Conservation (phyloP, 2,329 filamentous ascomycete genomes). For the Aspergillus cejpii region DNA sequence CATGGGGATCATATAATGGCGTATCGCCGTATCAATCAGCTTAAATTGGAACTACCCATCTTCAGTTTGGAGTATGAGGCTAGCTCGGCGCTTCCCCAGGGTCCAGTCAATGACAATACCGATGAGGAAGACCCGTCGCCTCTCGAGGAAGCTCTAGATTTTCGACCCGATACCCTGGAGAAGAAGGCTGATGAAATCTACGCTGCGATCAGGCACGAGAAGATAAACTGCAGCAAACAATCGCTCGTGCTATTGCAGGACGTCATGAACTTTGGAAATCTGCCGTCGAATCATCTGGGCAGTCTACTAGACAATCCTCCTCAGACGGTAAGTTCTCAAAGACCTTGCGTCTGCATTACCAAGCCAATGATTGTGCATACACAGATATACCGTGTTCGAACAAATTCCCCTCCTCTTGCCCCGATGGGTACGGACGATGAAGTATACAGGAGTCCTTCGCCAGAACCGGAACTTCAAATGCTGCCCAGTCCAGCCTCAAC, state of each 20-base stretch:
- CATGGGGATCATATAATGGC: constrained; percentile 18
- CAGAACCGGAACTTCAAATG: constrained; percentile 4
- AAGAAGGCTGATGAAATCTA: background rate
- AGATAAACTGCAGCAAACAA: constrained; percentile 21
- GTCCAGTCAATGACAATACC: constrained; percentile 2
- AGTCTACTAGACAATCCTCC: constrained; percentile 14
- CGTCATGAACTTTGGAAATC: constrained; percentile 21
- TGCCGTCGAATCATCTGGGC: constrained; percentile 19
- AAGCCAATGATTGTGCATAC: background rate
- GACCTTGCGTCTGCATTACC: background rate
- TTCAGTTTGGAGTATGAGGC: constrained; percentile 42
- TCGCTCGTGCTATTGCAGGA: constrained; percentile 24
- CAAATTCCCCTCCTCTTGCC: constrained; percentile 1
- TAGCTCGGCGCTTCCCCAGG: constrained; percentile 37
- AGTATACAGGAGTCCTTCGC: constrained; percentile 1
- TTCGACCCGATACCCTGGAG: background rate
- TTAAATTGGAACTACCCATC: constrained; percentile 45
- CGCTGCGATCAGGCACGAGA: constrained; percentile 18
- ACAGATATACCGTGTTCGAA: background rate
- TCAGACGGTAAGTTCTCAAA: constrained; percentile 21
- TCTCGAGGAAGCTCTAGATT: background rate
- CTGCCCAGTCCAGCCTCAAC: constrained; percentile 11
- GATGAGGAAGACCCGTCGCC: background rate
- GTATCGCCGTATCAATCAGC: constrained; percentile 16
- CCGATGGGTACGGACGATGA: constrained; percentile 3